Base-by-base conservation (phyloP, 345 rosid species). In the Passiflora organensis region DNA sequence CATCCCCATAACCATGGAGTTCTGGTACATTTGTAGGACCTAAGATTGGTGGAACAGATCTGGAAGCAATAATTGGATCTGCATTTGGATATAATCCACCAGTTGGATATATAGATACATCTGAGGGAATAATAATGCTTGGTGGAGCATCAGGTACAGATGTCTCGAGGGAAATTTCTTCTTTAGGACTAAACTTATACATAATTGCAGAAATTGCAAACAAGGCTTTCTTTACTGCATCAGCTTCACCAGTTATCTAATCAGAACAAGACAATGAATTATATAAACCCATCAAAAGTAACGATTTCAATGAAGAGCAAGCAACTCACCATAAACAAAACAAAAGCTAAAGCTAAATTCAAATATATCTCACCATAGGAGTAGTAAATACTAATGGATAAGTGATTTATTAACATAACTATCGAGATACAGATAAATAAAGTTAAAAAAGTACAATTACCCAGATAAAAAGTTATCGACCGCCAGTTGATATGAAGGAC, bases 141-240 rank as follows among this genome's bases (percentile, higher is more conserved):
- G 94, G 76, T 14, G 79, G 81, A 58, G 67, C 76, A 64, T 86
- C 96, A 46, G 81, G 78, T 16, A 82, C 76, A 15, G 77, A 68
- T 56, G 97, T 78, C 46, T 83, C 95, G 1, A 93, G 86, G 60
- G 99, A 79, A 66, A 89, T 74, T 60, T 86, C 95, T 74, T 93
- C 99, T 59, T 82, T 78, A 50, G 99, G 85, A 63, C 72, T 60
- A 59, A 86, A 80, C 66, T 86, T 93, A 69, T 89, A 93, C 86
- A 89, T 86, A 49, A 93, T 93, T 6, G 91, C 78, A 65, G 97
- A 93, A 66, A 93, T 68, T 5, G 91, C 85, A 70, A 76, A 86
- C 36, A 93, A 67, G 14, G 99, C 97, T 71, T 79, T 89, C 78
- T 74, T 89, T 61, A 86, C 95, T 2, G 91, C 75, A 20, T 76